Conservation (phyloP, 116 monocot genomes). For the Posidonia oceanica region DNA sequence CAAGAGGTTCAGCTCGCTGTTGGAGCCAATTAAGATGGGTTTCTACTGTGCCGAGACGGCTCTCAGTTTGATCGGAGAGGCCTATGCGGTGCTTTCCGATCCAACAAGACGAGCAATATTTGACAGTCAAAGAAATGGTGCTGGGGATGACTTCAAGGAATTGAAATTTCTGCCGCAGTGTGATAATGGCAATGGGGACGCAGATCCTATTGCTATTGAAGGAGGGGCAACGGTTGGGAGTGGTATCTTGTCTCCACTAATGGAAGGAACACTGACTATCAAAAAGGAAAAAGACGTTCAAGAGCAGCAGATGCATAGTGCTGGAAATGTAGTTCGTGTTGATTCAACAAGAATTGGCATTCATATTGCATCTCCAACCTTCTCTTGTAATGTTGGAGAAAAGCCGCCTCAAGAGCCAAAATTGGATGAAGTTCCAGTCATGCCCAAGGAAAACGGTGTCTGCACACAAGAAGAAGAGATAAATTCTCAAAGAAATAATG, state of each 20-base stretch:
- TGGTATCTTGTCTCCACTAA: too few species aligned
- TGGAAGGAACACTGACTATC: too few species aligned
- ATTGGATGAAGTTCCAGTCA: too few species aligned
- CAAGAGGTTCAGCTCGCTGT: background rate
- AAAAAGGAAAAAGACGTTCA: background rate
- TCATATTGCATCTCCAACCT: too few species aligned
- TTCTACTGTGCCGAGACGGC: constrained; percentile 16
- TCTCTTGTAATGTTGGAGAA: too few species aligned
- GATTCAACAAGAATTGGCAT: background rate
- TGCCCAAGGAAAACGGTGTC: too few species aligned
- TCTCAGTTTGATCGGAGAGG: constrained; percentile 4
- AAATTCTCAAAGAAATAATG: too few species aligned
- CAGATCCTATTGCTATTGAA: too few species aligned
- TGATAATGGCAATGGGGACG: too few species aligned
- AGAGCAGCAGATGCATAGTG: background rate
- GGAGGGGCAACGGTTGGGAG: too few species aligned
- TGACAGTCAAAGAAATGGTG: constrained; percentile 6
- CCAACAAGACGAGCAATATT: constrained; percentile 12
- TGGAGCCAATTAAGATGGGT: constrained; percentile 4
- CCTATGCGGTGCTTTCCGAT: constrained; percentile 14
- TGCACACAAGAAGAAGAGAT: too few species aligned
- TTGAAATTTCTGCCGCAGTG: background rate
- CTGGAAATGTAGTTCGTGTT: background rate
- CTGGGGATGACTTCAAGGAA: background rate
- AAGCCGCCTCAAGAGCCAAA: too few species aligned